phyloP scores from a whole-genome alignment of 768 basidiomycete genomes.

The Austroboletus festivus region DNA sequence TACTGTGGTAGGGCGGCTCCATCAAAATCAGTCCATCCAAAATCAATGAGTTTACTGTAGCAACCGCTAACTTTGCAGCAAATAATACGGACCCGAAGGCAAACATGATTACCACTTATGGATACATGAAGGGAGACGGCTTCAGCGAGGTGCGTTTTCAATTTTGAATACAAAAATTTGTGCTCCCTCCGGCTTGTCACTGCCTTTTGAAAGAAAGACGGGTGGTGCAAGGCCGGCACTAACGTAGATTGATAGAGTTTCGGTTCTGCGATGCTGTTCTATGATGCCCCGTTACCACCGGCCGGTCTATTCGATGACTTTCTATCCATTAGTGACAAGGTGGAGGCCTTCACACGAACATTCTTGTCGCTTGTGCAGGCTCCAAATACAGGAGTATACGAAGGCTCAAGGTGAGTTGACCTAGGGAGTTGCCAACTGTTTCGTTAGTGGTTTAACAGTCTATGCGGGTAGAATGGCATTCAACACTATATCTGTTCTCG shows the following conservation, averaged over 20 bases:
- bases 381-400: background rate
- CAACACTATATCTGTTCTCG: slow-evolving; percentile 22
- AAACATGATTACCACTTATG: slow-evolving; percentile 34
- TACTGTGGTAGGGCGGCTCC: slow-evolving; percentile 46
- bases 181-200: background rate
- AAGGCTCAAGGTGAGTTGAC: slow-evolving; percentile 6
- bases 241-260: background rate
- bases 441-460: no score
- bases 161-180: background rate
- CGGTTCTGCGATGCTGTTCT: slow-evolving; percentile 37
- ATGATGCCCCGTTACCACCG: slow-evolving; percentile 39
- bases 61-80: slow-evolving; percentile 21
- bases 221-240: background rate
- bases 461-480: slow-evolving; percentile 21
- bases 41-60: slow-evolving; percentile 13
- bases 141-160: background rate
- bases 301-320: slow-evolving; percentile 27
- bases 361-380: slow-evolving; percentile 12
- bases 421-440: slow-evolving; percentile 1
- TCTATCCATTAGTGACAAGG: slow-evolving; percentile 1
- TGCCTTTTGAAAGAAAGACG: background rate
- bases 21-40: slow-evolving; percentile 28
- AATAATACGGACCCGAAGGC: slow-evolving; percentile 24
- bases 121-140: slow-evolving; percentile 31
- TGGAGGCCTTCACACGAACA: slow-evolving; percentile 10